These are phyloP conservation scores for Chloropicon primus DNA, from an alignment of 139 green algal species.

Conservation along the genomic window DNA sequence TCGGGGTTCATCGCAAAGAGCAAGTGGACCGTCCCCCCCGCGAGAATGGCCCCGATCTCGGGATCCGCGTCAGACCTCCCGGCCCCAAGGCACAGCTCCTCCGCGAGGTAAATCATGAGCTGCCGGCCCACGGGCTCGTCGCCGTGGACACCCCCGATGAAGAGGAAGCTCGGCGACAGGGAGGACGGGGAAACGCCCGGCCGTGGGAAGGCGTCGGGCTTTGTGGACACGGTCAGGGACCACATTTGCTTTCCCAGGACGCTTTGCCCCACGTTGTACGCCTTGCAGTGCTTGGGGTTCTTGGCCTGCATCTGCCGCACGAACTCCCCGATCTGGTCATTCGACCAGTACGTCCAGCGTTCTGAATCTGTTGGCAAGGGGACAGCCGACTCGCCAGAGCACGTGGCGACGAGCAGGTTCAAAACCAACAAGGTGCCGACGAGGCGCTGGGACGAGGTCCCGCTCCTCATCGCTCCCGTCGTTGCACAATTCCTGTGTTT, in stretches of 20 bases:
- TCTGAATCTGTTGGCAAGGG: no score
- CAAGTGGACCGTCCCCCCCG: constrained; percentile 46
- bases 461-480: no score
- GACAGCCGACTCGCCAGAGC: no score
- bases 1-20: constrained; percentile 78
- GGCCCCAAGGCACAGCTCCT: constrained; percentile 49
- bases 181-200: background rate
- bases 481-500: no score
- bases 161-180: constrained; percentile 41
- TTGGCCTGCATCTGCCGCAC: background rate
- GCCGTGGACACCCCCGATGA: constrained; percentile 71
- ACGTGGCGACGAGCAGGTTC: no score
- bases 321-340: background rate
- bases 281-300: background rate
- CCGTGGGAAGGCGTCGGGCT: background rate
- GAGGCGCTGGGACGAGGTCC: no score
- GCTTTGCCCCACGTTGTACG: background rate
- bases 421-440: no score
- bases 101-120: constrained; percentile 53
- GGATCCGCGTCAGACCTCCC: constrained; percentile 24
- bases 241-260: background rate
- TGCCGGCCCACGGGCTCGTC: constrained; percentile 65
- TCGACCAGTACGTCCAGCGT: background rate
- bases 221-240: background rate
- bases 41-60: constrained; percentile 31